phyloP scores from a whole-genome alignment of 2,329 filamentous ascomycete genomes.

The Kalmusia sp. region DNA sequence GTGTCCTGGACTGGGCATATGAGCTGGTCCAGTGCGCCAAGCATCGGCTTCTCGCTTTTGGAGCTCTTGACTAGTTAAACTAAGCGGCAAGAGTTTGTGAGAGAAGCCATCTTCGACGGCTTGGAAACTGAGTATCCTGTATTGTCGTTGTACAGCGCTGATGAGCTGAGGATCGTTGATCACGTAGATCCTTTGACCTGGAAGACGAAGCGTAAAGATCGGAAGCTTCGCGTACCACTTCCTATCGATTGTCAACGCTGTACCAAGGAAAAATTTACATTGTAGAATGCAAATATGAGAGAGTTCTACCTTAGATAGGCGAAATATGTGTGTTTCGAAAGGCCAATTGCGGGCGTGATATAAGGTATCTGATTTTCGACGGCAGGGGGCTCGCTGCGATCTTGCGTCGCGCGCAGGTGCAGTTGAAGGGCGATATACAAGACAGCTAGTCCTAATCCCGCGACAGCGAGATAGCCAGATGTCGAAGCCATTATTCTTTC shows the following conservation, averaged over 20 bases:
- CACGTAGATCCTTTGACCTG: slow-evolving; percentile 48
- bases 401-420: slow-evolving; percentile 11
- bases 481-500: not conserved
- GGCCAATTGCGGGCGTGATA: slow-evolving; percentile 9
- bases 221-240: slow-evolving; percentile 22
- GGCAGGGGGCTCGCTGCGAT: slow-evolving; percentile 15
- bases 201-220: slow-evolving; percentile 49
- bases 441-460: not conserved
- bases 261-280: not conserved
- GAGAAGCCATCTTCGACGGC: slow-evolving; percentile 46
- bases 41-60: slow-evolving; percentile 28
- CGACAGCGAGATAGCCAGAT: not conserved
- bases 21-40: slow-evolving; percentile 37
- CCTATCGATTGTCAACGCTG: not conserved
- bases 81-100: slow-evolving; percentile 37
- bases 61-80: slow-evolving; percentile 33
- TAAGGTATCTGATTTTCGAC: slow-evolving; percentile 11
- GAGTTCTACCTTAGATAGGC: not conserved
- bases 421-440: slow-evolving; percentile 7
- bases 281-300: too few species aligned
- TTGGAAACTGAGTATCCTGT: slow-evolving; percentile 44
- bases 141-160: slow-evolving; percentile 42
- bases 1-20: slow-evolving; percentile 39
- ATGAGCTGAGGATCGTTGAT: slow-evolving; percentile 45
- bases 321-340: slow-evolving; percentile 12